phyloP scores from a whole-genome alignment of 1,284 basidiomycete species.

The Flammula alnicola region DNA sequence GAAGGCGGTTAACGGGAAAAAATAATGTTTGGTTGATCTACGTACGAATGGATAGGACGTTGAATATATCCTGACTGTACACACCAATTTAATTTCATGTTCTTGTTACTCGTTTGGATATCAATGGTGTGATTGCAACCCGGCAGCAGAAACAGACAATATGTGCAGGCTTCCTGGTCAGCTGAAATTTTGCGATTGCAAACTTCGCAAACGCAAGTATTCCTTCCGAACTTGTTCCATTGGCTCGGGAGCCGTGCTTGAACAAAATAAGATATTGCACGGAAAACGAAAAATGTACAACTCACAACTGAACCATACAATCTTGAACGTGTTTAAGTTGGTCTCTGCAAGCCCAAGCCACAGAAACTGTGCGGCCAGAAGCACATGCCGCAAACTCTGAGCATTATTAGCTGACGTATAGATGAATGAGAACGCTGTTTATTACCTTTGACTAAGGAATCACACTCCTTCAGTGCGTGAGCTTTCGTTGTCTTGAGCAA shows the following conservation, averaged over 20 bases:
- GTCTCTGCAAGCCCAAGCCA: conserved; percentile 81
- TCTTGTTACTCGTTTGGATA: too few species aligned
- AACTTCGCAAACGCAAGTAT: conserved; percentile 69
- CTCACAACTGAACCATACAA: conserved; percentile 84
- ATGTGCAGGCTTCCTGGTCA: background rate
- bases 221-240: conserved; percentile 76
- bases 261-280: background rate
- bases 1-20: conserved; percentile 51
- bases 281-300: conserved; percentile 22
- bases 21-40: conserved; percentile 28
- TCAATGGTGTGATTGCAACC: too few species aligned
- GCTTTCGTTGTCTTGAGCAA: conserved; percentile 83
- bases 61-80: too few species aligned
- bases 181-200: conserved; percentile 31
- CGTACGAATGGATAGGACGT: conserved; percentile 1
- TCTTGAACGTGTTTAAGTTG: conserved; percentile 75
- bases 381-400: conserved; percentile 87
- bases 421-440: background rate
- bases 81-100: too few species aligned
- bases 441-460: conserved; percentile 74
- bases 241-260: conserved; percentile 73
- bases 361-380: conserved; percentile 79
- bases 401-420: background rate
- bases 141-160: too few species aligned
- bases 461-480: conserved; percentile 80